A percentile compares a stretch with the other conserved stretches of the same genome.
These are phyloP conservation scores for Panellus pusillus DNA, from an alignment of 768 basidiomycete species.

Conservation along the genomic window DNA sequence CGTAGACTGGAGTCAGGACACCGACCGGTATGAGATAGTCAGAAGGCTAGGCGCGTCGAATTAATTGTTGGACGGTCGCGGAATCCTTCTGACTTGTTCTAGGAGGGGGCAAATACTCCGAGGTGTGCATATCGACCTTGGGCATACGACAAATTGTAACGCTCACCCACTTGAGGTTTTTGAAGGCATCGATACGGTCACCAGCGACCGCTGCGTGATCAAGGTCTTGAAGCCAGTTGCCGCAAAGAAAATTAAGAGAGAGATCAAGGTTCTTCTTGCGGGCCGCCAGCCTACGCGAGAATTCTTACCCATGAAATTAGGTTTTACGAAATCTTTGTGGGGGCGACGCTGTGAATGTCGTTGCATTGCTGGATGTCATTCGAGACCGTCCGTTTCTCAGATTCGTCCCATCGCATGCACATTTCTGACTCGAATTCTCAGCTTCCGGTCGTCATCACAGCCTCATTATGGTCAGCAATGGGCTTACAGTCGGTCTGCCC, in stretches of 20 bases:
- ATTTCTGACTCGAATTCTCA: conserved; percentile 12
- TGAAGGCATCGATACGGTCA: conserved; percentile 57
- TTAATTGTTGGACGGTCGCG: too few species aligned
- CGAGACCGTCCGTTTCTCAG: conserved; percentile 42
- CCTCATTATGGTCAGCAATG: conserved; percentile 44
- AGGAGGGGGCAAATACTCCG: conserved; percentile 60
- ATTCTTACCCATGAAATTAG: too few species aligned
- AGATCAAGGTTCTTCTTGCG: conserved; percentile 61
- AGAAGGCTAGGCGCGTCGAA: conserved; percentile 46
- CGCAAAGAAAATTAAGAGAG: conserved; percentile 71
- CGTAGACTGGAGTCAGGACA: conserved; percentile 59
- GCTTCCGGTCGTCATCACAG: conserved; percentile 58
- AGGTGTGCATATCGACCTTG: conserved; percentile 37
- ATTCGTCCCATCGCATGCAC: neutral
- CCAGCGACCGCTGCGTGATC: conserved; percentile 56
- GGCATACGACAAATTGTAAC: neutral
- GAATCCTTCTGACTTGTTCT: too few species aligned
- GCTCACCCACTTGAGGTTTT: conserved; percentile 42
- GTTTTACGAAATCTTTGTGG: too few species aligned
- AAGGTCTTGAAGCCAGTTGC: conserved; percentile 76
- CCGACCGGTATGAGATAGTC: conserved; percentile 67
- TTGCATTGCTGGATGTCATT: conserved; percentile 66
- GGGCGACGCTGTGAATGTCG: conserved; percentile 57
- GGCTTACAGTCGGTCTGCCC: neutral
- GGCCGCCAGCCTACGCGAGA: too few species aligned